Percentiles rank a stretch among this genome's conserved stretches.
Conservation (phyloP, 2,329 filamentous ascomycete genomes). For the Botryotinia globosa region DNA sequence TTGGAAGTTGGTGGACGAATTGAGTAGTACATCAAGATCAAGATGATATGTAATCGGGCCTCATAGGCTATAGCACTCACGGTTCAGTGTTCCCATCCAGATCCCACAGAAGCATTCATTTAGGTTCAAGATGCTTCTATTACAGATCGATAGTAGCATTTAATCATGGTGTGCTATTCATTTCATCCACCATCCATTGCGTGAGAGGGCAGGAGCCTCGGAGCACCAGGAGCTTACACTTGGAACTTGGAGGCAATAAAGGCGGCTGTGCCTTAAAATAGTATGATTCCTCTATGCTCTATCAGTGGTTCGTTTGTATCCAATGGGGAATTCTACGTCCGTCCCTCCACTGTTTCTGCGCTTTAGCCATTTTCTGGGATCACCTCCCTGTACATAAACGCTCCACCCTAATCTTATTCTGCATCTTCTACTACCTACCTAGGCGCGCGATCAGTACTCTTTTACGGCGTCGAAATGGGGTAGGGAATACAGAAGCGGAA, state of each 20-base stretch:
- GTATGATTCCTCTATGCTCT: background rate
- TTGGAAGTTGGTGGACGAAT: background rate
- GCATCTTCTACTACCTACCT: conserved; percentile 12
- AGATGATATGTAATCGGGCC: background rate
- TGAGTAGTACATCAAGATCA: background rate
- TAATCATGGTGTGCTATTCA: background rate
- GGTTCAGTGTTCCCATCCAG: background rate
- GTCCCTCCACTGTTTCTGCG: conserved; percentile 8
- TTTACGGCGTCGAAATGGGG: conserved; percentile 2
- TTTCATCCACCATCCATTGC: background rate
- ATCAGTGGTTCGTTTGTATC: conserved; percentile 3
- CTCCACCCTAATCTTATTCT: conserved; percentile 18
- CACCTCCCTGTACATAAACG: conserved; percentile 9
- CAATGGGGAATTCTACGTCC: background rate
- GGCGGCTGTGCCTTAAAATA: conserved; percentile 8
- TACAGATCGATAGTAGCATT: background rate
- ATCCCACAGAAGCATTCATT: background rate
- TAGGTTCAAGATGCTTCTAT: background rate
- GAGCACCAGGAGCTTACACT: background rate
- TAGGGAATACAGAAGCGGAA: conserved; percentile 2
- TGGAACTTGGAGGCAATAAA: background rate
- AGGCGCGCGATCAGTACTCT: conserved; percentile 13
- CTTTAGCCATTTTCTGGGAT: conserved; percentile 13
- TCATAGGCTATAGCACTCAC: background rate
- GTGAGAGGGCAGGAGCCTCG: background rate